These are phyloP conservation scores for Mycena vulgaris DNA, from an alignment of 768 basidiomycete species.

Conservation along the genomic window DNA sequence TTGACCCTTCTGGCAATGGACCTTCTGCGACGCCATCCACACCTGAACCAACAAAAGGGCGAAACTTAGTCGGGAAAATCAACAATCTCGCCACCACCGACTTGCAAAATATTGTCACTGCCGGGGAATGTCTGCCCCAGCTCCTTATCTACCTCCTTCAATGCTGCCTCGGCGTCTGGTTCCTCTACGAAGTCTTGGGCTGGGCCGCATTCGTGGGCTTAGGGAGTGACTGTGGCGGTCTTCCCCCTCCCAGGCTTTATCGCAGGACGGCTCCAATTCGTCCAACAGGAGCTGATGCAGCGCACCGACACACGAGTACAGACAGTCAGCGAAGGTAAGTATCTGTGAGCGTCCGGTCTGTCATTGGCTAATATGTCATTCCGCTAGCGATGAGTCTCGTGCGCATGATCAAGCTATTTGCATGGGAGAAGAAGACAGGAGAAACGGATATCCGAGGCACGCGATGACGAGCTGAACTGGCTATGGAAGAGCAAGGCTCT, in stretches of 20 bases:
- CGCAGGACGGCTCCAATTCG: slow-evolving; percentile 60
- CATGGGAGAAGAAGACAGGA: slow-evolving; percentile 72
- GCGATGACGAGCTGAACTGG: slow-evolving; percentile 74
- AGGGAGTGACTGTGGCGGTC: slow-evolving; percentile 61
- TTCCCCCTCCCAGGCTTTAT: slow-evolving; percentile 75
- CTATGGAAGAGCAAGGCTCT: slow-evolving; percentile 69
- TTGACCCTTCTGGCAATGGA: neutral
- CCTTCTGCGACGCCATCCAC: neutral
- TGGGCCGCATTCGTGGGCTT: slow-evolving; percentile 75
- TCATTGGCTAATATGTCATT: slow-evolving; percentile 44
- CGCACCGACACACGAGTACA: slow-evolving; percentile 75
- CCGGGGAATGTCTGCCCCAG: slow-evolving; percentile 51
- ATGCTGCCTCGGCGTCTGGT: slow-evolving; percentile 53
- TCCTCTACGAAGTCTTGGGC: slow-evolving; percentile 64
- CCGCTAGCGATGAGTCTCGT: slow-evolving; percentile 66
- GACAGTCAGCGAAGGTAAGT: slow-evolving; percentile 70
- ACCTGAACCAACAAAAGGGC: neutral
- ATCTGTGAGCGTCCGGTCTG: slow-evolving; percentile 10
- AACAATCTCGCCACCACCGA: slow-evolving; percentile 85
- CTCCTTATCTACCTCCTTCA: slow-evolving; percentile 45
- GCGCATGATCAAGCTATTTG: slow-evolving; percentile 82
- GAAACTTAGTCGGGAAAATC: slow-evolving; percentile 78
- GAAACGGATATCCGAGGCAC: slow-evolving; percentile 66
- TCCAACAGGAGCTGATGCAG: slow-evolving; percentile 66
- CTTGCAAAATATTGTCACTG: slow-evolving; percentile 53